Percentiles rank a stretch among this genome's conserved stretches.
Conservation (phyloP, 139 green algal genomes). For the Chlorella sorokiniana region DNA sequence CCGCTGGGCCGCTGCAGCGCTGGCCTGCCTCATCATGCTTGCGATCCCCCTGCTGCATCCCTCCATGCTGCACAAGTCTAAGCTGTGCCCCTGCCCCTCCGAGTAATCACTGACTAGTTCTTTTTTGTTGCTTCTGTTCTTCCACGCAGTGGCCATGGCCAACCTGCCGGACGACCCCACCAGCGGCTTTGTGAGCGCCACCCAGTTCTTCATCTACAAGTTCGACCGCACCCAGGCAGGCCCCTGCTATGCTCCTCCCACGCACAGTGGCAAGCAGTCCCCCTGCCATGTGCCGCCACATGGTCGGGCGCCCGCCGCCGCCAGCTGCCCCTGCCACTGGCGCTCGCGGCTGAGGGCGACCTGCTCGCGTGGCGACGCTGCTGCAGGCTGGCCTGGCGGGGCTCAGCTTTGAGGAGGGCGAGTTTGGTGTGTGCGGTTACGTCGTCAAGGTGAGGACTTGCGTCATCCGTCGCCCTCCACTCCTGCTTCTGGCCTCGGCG, state of each 20-base stretch:
- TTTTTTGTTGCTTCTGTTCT: background rate
- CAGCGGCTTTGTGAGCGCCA: constrained; percentile 53
- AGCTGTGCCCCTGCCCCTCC: no score
- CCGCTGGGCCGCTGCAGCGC: no score
- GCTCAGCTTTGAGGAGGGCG: constrained; percentile 89
- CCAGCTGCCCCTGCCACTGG: no score
- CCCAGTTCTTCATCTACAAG: constrained; percentile 86
- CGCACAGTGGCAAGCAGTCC: background rate
- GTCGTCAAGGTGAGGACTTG: constrained; percentile 56
- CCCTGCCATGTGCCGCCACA: background rate
- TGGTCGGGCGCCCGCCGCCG: no score
- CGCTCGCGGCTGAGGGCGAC: background rate
- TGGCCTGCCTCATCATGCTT: background rate
- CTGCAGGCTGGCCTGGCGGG: constrained; percentile 68
- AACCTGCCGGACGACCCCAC: constrained; percentile 39
- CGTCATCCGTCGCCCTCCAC: background rate
- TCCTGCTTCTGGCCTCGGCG: no score
- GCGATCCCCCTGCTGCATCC: background rate
- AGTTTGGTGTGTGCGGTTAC: constrained; percentile 86
- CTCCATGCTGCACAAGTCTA: background rate
- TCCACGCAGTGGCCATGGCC: constrained; percentile 69
- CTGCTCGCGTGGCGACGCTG: background rate
- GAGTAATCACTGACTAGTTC: no score
- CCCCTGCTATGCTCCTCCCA: background rate
- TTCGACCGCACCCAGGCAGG: constrained; percentile 62